Evolutionary conservation across 1,139 yeast species (phyloP).

Genomic region (Debaryomyces nepalensis): DNA sequence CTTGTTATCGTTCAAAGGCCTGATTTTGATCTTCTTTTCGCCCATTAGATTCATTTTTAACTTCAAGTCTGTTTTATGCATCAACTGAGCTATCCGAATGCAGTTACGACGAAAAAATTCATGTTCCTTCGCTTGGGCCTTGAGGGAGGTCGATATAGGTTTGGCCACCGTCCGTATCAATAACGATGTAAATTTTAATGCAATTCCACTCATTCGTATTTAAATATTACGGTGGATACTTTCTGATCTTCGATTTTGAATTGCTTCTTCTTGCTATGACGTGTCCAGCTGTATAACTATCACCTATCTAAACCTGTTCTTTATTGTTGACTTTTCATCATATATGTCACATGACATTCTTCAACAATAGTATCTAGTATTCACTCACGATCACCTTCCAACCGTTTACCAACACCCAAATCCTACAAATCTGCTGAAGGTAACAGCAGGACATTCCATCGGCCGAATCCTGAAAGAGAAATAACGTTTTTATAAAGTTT

Average conservation of each 20-base stretch:
- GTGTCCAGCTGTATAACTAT: background rate
- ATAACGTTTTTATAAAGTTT: too few species aligned
- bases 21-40: conserved; percentile 56
- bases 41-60: conserved; percentile 70
- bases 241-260: too few species aligned
- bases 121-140: conserved; percentile 78
- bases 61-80: conserved; percentile 69
- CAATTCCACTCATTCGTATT: conserved; percentile 63
- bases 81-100: conserved; percentile 70
- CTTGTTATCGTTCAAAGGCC: conserved; percentile 83
- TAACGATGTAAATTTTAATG: conserved; percentile 75
- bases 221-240: too few species aligned
- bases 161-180: conserved; percentile 79
- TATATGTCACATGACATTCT: too few species aligned
- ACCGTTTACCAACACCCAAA: too few species aligned
- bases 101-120: conserved; percentile 66
- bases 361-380: too few species aligned
- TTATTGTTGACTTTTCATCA: too few species aligned
- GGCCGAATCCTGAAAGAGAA: too few species aligned
- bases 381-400: too few species aligned
- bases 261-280: background rate
- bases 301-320: too few species aligned
- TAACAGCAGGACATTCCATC: too few species aligned
- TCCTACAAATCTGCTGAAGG: too few species aligned
- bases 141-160: conserved; percentile 76